Evolutionary conservation across 331 rosid genomes (phyloP).

Genomic region (Pyracantha coccinea): DNA sequence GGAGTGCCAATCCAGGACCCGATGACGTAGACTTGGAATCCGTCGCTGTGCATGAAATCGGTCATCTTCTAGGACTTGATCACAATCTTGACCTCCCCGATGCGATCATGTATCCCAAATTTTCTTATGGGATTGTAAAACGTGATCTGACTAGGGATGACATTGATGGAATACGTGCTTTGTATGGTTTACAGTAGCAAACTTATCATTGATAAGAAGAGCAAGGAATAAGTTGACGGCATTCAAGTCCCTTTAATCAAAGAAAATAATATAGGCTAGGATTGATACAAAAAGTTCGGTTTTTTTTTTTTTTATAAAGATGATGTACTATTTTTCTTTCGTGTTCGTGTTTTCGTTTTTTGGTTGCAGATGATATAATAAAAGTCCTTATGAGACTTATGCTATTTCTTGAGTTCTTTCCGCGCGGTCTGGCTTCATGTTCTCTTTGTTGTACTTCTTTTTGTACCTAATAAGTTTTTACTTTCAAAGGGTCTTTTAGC

Average conservation of each 20-base stretch:
- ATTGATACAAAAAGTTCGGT: not conserved
- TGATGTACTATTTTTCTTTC: no score
- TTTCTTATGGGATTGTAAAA: not conserved
- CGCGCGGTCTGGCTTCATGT: no score
- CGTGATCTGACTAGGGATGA: constrained; percentile 1
- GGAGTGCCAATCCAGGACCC: constrained; percentile 4
- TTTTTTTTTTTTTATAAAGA: no score
- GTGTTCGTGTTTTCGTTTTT: no score
- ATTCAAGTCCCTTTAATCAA: not conserved
- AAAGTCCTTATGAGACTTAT: no score
- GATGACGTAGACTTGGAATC: constrained; percentile 8
- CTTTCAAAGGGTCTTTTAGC: no score
- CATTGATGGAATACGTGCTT: constrained; percentile 11
- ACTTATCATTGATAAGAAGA: not conserved
- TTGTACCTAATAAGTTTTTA: no score
- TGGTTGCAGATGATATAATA: no score
- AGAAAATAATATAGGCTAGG: not conserved
- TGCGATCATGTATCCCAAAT: not conserved
- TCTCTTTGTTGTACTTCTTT: no score
- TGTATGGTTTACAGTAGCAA: constrained; percentile 5
- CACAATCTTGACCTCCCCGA: constrained; percentile 1
- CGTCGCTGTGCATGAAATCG: constrained; percentile 4
- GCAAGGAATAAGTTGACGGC: no score
- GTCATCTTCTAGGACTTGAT: constrained; percentile 3
- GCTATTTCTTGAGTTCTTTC: no score